Percentiles rank a stretch among this genome's conserved stretches.
phyloP scores from a whole-genome alignment of 2,329 filamentous ascomycete species.

The Macrophomina pseudophaseolina region DNA sequence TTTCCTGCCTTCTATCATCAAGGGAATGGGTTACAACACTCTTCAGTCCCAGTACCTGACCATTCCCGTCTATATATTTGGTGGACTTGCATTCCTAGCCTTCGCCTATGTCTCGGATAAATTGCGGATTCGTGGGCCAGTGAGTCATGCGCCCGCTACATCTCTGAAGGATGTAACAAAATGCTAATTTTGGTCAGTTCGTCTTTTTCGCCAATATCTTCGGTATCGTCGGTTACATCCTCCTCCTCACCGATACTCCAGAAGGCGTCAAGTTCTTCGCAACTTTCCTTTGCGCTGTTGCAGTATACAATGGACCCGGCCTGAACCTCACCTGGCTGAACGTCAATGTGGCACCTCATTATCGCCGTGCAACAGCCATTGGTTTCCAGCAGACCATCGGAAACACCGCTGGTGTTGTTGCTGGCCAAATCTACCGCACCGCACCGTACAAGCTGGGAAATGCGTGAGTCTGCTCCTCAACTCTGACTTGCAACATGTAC shows the following conservation, averaged over 20 bases:
- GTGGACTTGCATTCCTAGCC: slow-evolving; percentile 52
- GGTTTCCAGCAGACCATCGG: slow-evolving; percentile 55
- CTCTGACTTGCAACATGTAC: not conserved
- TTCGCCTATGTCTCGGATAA: slow-evolving; percentile 56
- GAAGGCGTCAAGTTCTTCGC: slow-evolving; percentile 34
- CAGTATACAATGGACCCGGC: slow-evolving; percentile 44
- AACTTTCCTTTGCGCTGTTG: slow-evolving; percentile 34
- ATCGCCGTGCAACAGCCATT: slow-evolving; percentile 54
- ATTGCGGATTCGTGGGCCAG: slow-evolving; percentile 31
- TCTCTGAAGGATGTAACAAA: not conserved
- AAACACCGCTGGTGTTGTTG: slow-evolving; percentile 56
- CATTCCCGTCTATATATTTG: slow-evolving; percentile 62
- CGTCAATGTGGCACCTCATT: slow-evolving; percentile 55
- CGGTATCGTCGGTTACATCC: slow-evolving; percentile 32
- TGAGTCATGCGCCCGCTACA: not conserved
- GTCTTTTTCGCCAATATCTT: slow-evolving; percentile 30
- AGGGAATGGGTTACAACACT: slow-evolving; percentile 57
- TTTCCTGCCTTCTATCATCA: slow-evolving; percentile 62
- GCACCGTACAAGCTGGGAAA: slow-evolving; percentile 31
- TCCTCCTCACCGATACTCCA: slow-evolving; percentile 28
- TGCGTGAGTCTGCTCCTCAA: not conserved
- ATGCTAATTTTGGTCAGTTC: slow-evolving; percentile 6
- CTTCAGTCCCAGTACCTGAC: slow-evolving; percentile 60
- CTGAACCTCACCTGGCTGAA: slow-evolving; percentile 55
- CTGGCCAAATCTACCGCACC: slow-evolving; percentile 51